Conservation (phyloP, 306 rosid genomes). For the Rosa multiflora region DNA sequence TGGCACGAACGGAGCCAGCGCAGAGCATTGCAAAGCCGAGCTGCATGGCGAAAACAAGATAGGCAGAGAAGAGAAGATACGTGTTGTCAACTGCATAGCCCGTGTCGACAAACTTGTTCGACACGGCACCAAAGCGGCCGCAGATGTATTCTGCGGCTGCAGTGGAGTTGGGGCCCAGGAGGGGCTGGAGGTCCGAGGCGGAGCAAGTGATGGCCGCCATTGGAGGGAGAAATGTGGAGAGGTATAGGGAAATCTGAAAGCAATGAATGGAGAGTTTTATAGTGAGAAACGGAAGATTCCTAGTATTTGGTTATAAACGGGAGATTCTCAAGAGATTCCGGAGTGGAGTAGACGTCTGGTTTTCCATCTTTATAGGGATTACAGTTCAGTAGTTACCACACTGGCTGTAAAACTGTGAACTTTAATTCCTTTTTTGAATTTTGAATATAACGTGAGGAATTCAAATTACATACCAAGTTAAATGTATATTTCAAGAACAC, state of each 20-base stretch:
- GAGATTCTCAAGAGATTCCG: background rate
- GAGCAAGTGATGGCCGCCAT: conserved; percentile 45
- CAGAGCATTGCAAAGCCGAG: conserved; percentile 98
- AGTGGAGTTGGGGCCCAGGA: conserved; percentile 29
- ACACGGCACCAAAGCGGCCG: conserved; percentile 33
- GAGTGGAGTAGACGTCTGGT: background rate
- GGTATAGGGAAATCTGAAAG: background rate
- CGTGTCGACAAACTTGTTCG: conserved; percentile 42
- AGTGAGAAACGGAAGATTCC: background rate
- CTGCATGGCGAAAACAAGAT: conserved; percentile 95
- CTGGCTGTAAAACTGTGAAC: background rate
- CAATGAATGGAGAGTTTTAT: background rate
- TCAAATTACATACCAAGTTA: background rate
- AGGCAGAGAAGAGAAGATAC: conserved; percentile 86
- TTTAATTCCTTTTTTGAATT: background rate
- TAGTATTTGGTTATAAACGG: background rate
- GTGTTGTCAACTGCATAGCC: conserved; percentile 51
- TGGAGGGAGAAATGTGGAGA: background rate
- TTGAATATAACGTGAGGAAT: background rate
- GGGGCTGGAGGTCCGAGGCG: conserved; percentile 39
- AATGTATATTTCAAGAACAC: background rate
- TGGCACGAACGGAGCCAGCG: conserved; percentile 94
- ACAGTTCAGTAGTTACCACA: background rate
- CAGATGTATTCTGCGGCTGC: conserved; percentile 53
- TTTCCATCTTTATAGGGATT: background rate